Evolutionary conservation across 495 filamentous ascomycete species (phyloP).

Genomic region (Podospora bellae-mahoneyi): DNA sequence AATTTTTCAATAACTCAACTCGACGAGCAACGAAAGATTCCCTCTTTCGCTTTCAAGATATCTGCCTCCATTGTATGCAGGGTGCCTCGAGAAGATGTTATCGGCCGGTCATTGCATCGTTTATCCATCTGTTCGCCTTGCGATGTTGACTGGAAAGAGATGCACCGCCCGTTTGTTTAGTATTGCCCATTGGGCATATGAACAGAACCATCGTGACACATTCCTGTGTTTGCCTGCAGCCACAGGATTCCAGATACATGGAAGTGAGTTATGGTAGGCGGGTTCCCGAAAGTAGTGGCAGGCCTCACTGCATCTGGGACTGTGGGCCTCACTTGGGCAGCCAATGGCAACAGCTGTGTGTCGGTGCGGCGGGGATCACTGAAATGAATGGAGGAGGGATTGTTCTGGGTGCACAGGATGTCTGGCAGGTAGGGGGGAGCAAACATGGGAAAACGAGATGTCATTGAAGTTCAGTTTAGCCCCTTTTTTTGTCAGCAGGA

Average conservation of each 20-base stretch:
- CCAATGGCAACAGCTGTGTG: too few relatives aligned
- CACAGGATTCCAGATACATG: neutral
- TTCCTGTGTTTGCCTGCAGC: neutral
- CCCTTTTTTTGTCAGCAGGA: neutral
- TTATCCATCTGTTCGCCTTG: neutral
- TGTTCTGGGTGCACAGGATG: too few relatives aligned
- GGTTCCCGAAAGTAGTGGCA: neutral
- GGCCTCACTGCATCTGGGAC: neutral
- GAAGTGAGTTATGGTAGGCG: neutral
- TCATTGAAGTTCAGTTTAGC: neutral
- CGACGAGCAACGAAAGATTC: too few relatives aligned
- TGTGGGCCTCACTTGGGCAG: neutral
- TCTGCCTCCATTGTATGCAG: neutral
- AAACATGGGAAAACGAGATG: too few relatives aligned
- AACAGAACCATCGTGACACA: neutral
- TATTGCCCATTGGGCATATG: neutral
- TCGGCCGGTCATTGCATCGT: neutral
- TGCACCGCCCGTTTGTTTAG: neutral
- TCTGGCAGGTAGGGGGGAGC: too few relatives aligned
- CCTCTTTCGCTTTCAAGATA: too few relatives aligned
- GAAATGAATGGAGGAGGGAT: too few relatives aligned
- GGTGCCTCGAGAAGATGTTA: neutral
- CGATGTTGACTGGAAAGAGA: neutral
- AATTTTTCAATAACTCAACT: too few relatives aligned
- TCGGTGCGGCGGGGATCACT: too few relatives aligned